Conservation (phyloP, 139 green algal species). For the Dunaliella primolecta region DNA sequence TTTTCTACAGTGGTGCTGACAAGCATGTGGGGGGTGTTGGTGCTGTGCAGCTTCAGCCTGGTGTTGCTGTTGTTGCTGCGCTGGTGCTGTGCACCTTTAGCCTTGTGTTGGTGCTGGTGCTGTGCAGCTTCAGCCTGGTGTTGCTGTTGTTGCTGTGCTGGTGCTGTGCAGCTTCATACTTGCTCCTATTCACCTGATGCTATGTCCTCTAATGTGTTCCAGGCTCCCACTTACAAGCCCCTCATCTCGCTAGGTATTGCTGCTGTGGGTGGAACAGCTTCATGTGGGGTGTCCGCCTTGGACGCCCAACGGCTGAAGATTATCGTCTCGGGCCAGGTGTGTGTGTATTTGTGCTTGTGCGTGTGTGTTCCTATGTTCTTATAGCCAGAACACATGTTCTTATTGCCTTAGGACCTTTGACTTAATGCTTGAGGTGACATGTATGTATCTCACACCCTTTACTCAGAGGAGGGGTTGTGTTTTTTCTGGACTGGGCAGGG, state of each 20-base stretch:
- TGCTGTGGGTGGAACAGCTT: slow-evolving; percentile 51
- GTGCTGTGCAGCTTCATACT: too few relatives aligned
- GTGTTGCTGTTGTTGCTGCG: too few relatives aligned
- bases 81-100: too few relatives aligned
- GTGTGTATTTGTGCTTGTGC: too few relatives aligned
- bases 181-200: too few relatives aligned
- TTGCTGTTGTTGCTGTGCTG: too few relatives aligned
- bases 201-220: neutral
- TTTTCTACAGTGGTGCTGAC: slow-evolving; percentile 48
- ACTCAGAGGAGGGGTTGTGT: neutral
- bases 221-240: slow-evolving; percentile 37
- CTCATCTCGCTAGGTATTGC: slow-evolving; percentile 69
- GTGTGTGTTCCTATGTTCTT: too few relatives aligned
- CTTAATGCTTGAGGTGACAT: neutral
- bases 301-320: slow-evolving; percentile 53
- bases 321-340: slow-evolving; percentile 25
- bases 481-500: neutral
- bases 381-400: neutral
- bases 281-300: slow-evolving; percentile 37
- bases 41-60: slow-evolving; percentile 69
- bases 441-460: neutral
- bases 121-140: slow-evolving; percentile 69
- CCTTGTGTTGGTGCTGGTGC: slow-evolving; percentile 72
- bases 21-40: slow-evolving; percentile 78
- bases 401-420: neutral